phyloP scores from a whole-genome alignment of 73 alveolate genomes.

The Paramecium primaurelia region DNA sequence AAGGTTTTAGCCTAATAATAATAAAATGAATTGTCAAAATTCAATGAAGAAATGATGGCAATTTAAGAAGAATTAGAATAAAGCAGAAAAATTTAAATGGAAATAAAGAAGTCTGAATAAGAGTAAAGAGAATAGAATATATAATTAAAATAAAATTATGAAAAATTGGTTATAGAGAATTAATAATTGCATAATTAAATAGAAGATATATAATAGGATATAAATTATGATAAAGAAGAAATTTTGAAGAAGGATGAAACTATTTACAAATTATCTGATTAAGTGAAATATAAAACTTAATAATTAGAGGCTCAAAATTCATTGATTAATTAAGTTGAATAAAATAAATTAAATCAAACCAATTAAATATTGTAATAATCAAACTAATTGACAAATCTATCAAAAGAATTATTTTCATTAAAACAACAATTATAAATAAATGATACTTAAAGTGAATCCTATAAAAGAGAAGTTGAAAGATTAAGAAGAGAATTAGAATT shows the following conservation, averaged over 20 bases:
- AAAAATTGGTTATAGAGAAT: background rate
- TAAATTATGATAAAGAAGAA: background rate
- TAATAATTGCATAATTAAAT: background rate
- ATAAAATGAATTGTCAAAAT: background rate
- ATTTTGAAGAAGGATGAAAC: background rate
- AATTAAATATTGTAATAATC: background rate
- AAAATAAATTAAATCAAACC: background rate
- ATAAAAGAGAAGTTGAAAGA: background rate
- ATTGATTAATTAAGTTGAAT: background rate
- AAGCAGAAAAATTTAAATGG: background rate
- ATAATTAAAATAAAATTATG: background rate
- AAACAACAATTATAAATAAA: background rate
- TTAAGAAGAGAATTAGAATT: conserved; percentile 4
- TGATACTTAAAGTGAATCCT: background rate
- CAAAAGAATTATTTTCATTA: background rate
- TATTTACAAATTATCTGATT: background rate
- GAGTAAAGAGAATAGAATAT: background rate
- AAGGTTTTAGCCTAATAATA: background rate
- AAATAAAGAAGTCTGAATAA: background rate
- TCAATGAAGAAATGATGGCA: background rate
- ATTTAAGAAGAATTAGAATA: background rate
- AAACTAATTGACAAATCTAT: background rate
- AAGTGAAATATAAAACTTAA: background rate
- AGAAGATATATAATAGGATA: background rate
- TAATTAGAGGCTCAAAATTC: background rate